A percentile compares a stretch with the other conserved stretches of the same genome.
These are phyloP conservation scores for Bipolaris bicolor DNA, from an alignment of 2,329 filamentous ascomycete genomes.

Conservation along the genomic window DNA sequence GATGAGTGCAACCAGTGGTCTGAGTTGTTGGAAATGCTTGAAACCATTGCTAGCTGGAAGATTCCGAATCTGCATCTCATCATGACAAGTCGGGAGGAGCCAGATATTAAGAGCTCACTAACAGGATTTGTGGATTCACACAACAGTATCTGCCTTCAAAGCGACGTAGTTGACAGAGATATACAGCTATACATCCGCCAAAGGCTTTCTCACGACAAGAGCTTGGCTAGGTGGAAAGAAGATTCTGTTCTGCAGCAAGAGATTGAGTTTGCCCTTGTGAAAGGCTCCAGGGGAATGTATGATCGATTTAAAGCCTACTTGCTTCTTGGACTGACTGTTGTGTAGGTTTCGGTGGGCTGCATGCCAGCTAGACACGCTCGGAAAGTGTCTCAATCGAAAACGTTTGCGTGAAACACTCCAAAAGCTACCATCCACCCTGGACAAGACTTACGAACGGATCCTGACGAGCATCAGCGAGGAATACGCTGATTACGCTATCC, in stretches of 20 bases:
- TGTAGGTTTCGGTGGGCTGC: constrained; percentile 37
- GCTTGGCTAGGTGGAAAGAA: constrained; percentile 33
- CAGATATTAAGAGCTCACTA: constrained; percentile 35
- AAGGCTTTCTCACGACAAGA: constrained; percentile 45
- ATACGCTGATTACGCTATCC: constrained; percentile 26
- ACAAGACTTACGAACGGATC: constrained; percentile 39
- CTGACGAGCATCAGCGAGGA: constrained; percentile 26
- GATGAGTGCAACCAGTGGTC: constrained; percentile 33
- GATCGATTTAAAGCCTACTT: background rate
- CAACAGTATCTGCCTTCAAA: constrained; percentile 30
- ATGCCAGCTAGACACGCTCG: constrained; percentile 34
- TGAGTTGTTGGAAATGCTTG: constrained; percentile 32
- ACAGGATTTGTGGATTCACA: constrained; percentile 15
- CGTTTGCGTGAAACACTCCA: constrained; percentile 26
- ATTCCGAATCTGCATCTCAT: constrained; percentile 33
- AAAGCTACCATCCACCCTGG: constrained; percentile 30
- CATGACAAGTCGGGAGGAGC: constrained; percentile 38
- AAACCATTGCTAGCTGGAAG: constrained; percentile 28
- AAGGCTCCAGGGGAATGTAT: constrained; percentile 36
- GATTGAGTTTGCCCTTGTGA: constrained; percentile 40
- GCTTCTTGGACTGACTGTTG: constrained; percentile 12
- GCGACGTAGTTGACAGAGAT: constrained; percentile 33
- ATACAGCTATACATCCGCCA: constrained; percentile 37
- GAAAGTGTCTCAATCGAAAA: constrained; percentile 26
- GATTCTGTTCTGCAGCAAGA: constrained; percentile 34